These are phyloP conservation scores for Corylus avellana DNA, from an alignment of 306 rosid species.

Conservation along the genomic window DNA sequence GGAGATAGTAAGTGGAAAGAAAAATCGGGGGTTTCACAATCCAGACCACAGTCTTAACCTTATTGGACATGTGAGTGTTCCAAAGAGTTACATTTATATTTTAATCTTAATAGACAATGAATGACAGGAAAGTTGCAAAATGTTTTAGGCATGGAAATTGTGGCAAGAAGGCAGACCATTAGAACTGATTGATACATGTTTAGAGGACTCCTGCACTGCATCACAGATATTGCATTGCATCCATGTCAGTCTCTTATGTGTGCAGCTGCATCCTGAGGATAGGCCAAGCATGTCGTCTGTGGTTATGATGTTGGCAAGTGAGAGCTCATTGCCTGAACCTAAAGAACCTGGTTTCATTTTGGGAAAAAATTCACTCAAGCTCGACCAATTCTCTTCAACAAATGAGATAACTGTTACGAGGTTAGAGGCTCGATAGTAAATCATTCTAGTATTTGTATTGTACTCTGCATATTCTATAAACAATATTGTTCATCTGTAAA, in stretches of 20 bases:
- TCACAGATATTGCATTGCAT: slow-evolving; percentile 38
- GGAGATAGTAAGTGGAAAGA: slow-evolving; percentile 38
- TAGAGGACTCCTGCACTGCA: slow-evolving; percentile 12
- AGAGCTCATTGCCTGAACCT: slow-evolving; percentile 43
- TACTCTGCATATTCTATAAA: background rate
- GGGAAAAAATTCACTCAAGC: slow-evolving; percentile 22
- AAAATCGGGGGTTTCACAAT: slow-evolving; percentile 24
- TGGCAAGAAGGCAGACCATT: slow-evolving; percentile 32
- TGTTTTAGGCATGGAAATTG: slow-evolving; percentile 38
- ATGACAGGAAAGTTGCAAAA: background rate
- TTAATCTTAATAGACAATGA: background rate
- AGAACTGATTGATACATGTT: slow-evolving; percentile 27
- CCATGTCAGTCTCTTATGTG: slow-evolving; percentile 57
- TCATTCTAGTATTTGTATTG: slow-evolving; percentile 1
- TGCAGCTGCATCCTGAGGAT: slow-evolving; percentile 51
- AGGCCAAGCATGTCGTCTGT: slow-evolving; percentile 61
- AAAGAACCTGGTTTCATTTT: slow-evolving; percentile 44
- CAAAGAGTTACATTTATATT: background rate
- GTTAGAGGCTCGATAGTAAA: slow-evolving; percentile 45
- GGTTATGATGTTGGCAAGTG: slow-evolving; percentile 52
- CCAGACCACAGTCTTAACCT: slow-evolving; percentile 20
- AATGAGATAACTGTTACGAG: slow-evolving; percentile 42
- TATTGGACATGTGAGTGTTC: slow-evolving; percentile 33
- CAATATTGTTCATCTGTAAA: background rate
- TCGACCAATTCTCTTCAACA: slow-evolving; percentile 32